phyloP scores from a whole-genome alignment of 495 filamentous ascomycete genomes.

The Penicillium manginii region DNA sequence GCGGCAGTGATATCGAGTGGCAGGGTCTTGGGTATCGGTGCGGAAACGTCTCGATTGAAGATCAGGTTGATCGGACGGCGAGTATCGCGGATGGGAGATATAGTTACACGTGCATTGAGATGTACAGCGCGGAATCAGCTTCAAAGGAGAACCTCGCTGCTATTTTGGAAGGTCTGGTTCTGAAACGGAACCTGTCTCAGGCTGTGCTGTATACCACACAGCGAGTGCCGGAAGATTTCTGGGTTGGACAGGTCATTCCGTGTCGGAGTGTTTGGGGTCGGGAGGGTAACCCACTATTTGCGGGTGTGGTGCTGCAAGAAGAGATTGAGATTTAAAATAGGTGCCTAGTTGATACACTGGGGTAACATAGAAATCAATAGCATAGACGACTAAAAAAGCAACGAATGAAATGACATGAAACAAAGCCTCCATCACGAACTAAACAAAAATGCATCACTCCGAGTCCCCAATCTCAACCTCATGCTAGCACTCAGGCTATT shows the following conservation, averaged over 20 bases:
- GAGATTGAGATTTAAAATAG: constrained; percentile 10
- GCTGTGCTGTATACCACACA: constrained; percentile 42
- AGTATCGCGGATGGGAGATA: constrained; percentile 26
- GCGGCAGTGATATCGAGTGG: constrained; percentile 75
- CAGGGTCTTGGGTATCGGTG: constrained; percentile 53
- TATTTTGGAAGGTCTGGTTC: constrained; percentile 20
- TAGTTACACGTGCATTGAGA: constrained; percentile 38
- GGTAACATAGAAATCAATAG: not conserved
- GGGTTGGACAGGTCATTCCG: constrained; percentile 48
- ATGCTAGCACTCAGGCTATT: not conserved
- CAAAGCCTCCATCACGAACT: not conserved
- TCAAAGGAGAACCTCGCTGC: constrained; percentile 28
- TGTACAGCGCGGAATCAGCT: constrained; percentile 18
- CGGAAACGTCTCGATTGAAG: constrained; percentile 24
- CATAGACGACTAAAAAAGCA: not conserved
- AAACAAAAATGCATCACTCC: too few species aligned
- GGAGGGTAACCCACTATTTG: constrained; percentile 40
- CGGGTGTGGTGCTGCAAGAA: constrained; percentile 42
- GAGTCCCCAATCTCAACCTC: too few species aligned
- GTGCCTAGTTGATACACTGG: too few species aligned
- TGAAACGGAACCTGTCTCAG: constrained; percentile 25
- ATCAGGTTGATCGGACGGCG: constrained; percentile 23
- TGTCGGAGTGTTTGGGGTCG: constrained; percentile 52
- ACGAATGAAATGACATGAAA: not conserved
- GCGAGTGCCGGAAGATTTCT: constrained; percentile 25